Evolutionary conservation across 1,139 yeast genomes (phyloP).

Genomic region (Taphrina wiesneri): DNA sequence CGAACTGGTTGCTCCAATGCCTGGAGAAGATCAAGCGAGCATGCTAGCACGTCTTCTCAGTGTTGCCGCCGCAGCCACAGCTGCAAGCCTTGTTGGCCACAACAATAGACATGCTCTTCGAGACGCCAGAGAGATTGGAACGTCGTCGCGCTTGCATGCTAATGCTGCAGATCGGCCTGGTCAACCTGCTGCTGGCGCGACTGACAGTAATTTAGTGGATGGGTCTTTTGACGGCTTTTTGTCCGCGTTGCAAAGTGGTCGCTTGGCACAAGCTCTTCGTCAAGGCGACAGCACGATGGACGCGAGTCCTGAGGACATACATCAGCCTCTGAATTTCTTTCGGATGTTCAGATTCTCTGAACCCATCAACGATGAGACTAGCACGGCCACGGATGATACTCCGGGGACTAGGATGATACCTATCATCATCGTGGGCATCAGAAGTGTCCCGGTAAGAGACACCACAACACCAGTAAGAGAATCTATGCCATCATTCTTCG

Average conservation of each 20-base stretch:
- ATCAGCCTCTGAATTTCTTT: slow-evolving; percentile 50
- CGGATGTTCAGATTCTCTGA: slow-evolving; percentile 56
- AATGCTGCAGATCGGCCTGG: neutral
- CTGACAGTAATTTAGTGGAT: slow-evolving; percentile 38
- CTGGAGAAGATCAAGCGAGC: slow-evolving; percentile 49
- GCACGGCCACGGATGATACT: slow-evolving; percentile 37
- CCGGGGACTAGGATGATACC: slow-evolving; percentile 49
- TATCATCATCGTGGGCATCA: slow-evolving; percentile 59
- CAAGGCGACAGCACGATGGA: slow-evolving; percentile 39
- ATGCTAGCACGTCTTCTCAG: slow-evolving; percentile 52
- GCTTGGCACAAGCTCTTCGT: slow-evolving; percentile 48
- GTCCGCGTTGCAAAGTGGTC: slow-evolving; percentile 49
- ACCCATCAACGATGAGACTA: slow-evolving; percentile 8
- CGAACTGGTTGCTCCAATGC: slow-evolving; percentile 25
- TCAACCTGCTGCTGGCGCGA: slow-evolving; percentile 30
- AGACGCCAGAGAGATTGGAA: slow-evolving; percentile 34
- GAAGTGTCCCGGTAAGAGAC: slow-evolving; percentile 46
- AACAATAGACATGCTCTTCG: slow-evolving; percentile 39
- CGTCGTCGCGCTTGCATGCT: neutral
- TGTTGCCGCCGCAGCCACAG: slow-evolving; percentile 54
- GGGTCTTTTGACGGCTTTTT: slow-evolving; percentile 50
- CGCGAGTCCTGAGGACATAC: slow-evolving; percentile 30
- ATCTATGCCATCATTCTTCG: slow-evolving; percentile 31
- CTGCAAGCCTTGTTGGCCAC: slow-evolving; percentile 49
- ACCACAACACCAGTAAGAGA: neutral